Percentiles rank a stretch among this genome's conserved stretches.
Evolutionary conservation across 2,329 filamentous ascomycete genomes (phyloP).

Genomic region (Phaeosphaeria sp.): DNA sequence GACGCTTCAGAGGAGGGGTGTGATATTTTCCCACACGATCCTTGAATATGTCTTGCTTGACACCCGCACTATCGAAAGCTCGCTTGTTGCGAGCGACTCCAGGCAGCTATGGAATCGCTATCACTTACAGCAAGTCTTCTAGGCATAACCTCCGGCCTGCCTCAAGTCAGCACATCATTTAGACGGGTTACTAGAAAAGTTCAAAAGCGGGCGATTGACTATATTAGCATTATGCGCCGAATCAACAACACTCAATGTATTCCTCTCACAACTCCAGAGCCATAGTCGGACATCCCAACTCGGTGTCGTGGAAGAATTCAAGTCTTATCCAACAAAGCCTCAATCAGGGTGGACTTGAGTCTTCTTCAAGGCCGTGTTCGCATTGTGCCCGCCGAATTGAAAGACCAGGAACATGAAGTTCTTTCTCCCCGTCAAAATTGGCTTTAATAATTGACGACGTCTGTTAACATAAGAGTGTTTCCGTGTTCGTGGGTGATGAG

Average conservation of each 20-base stretch:
- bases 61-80: no score
- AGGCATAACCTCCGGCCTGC: not conserved
- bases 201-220: not conserved
- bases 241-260: not conserved
- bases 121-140: conserved; percentile 2
- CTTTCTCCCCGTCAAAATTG: no score
- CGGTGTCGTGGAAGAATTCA: not conserved
- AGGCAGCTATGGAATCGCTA: not conserved
- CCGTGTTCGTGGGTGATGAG: no score
- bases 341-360: not conserved
- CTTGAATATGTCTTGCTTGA: no score
- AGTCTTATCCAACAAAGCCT: no score
- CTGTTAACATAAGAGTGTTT: no score
- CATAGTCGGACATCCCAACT: not conserved
- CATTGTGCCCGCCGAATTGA: no score
- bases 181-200: not conserved
- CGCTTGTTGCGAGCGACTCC: not conserved
- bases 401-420: no score
- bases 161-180: not conserved
- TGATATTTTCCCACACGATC: no score
- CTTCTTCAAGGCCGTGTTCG: not conserved
- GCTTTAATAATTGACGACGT: no score
- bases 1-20: no score
- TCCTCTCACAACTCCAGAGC: not conserved
- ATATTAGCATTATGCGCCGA: conserved; percentile 1